Evolutionary conservation across 768 basidiomycete species (phyloP).

Genomic region (Collybia mongolica): DNA sequence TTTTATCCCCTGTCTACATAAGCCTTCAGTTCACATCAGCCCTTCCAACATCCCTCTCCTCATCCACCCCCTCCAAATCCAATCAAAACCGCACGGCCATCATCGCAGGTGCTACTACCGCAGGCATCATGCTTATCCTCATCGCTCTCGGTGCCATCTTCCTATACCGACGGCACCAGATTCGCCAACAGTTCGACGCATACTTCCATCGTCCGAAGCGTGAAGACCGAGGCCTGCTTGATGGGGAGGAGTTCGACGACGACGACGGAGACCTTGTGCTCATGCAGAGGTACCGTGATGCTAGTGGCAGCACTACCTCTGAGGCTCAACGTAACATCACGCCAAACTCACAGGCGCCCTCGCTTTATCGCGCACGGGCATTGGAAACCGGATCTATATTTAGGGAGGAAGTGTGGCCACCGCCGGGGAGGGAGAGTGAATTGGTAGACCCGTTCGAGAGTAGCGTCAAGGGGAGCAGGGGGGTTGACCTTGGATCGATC

Average conservation of each 20-base stretch:
- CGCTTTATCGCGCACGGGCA: slow-evolving; percentile 35
- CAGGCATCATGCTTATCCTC: slow-evolving; percentile 33
- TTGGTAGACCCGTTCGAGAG: slow-evolving; percentile 38
- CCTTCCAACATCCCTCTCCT: slow-evolving; percentile 28
- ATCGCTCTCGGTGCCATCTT: slow-evolving; percentile 34
- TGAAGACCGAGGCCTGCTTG: slow-evolving; percentile 25
- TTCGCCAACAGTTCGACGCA: slow-evolving; percentile 23
- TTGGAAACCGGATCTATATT: slow-evolving; percentile 48
- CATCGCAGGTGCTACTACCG: slow-evolving; percentile 41
- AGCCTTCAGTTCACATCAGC: slow-evolving; percentile 18
- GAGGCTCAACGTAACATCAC: slow-evolving; percentile 10
- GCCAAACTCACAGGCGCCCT: slow-evolving; percentile 26
- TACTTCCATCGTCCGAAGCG: slow-evolving; percentile 10
- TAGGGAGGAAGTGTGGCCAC: slow-evolving; percentile 45
- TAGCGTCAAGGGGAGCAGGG: slow-evolving; percentile 22
- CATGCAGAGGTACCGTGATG: slow-evolving; percentile 10
- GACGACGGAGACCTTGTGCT: slow-evolving; percentile 20
- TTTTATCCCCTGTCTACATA: background rate
- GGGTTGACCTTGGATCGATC: slow-evolving; percentile 36
- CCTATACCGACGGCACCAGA: slow-evolving; percentile 31
- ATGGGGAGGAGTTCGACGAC: slow-evolving; percentile 36
- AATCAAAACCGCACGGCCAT: slow-evolving; percentile 30
- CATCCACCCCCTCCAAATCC: slow-evolving; percentile 12
- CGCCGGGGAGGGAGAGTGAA: slow-evolving; percentile 28
- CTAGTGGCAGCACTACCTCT: background rate